Conservation (phyloP, 2,329 filamentous ascomycete species). For the Kalmusia sp. region DNA sequence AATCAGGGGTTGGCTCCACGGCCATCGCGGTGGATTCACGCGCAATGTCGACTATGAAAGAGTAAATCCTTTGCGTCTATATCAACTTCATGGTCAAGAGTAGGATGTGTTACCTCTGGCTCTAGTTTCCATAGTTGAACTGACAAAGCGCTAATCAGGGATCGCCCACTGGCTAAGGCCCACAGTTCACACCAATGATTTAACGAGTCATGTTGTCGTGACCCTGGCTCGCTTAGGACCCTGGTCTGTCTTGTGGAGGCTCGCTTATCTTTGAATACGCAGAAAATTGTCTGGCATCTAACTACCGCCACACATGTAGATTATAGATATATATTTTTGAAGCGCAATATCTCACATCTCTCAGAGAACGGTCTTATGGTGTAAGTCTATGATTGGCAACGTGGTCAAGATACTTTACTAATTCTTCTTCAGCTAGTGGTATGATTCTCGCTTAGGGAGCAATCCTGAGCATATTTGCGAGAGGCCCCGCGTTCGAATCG, state of each 20-base stretch:
- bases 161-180: too few relatives aligned
- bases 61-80: not conserved
- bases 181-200: too few relatives aligned
- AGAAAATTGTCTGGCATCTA: too few relatives aligned
- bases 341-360: not conserved
- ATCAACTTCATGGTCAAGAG: not conserved
- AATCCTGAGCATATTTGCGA: slow-evolving; percentile 35
- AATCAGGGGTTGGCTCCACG: not conserved
- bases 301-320: too few relatives aligned
- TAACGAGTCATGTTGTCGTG: too few relatives aligned
- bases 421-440: slow-evolving; percentile 61
- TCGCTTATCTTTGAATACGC: too few relatives aligned
- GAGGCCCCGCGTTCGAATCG: slow-evolving; percentile 48
- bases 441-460: slow-evolving; percentile 75
- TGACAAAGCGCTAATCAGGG: too few relatives aligned
- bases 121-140: not conserved
- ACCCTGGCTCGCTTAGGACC: too few relatives aligned
- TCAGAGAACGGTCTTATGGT: not conserved
- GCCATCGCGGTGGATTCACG: not conserved
- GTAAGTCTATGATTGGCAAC: slow-evolving; percentile 11
- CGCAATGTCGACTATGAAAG: not conserved
- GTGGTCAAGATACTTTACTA: slow-evolving; percentile 3
- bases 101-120: not conserved
- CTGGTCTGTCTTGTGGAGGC: too few relatives aligned
- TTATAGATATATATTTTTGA: not conserved